Base-by-base conservation (phyloP, 345 rosid genomes). In the Melastoma malabathricum region DNA sequence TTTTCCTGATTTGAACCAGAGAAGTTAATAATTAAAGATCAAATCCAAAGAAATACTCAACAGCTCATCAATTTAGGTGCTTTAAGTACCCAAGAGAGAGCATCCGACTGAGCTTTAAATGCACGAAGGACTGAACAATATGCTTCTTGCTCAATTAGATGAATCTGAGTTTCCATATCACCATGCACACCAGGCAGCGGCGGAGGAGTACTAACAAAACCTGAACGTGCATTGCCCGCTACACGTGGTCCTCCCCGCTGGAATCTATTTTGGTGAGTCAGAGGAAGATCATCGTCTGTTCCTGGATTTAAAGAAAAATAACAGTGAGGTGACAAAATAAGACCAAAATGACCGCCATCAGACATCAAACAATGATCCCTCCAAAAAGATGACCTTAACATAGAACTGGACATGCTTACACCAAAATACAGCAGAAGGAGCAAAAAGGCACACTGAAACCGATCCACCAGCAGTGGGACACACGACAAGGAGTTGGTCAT, bases 281-380 rank as follows among this genome's bases (percentile, higher is more conserved):
- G 97, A 66, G 99, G 99, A 20, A 93, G 80, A 67, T 88, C 99
- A 66, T 93, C 99, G 70, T 93, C 99, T 12, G 99, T 93, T 63
- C 97, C 99, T 93, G 74, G 68, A 52, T 10, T 52, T 31, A 34
- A 34, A 5, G 41, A 34, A 34, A 7, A 34, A 34, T 1, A 34
- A 34, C 12, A 34, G 41, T 34, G 41, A 34, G 41, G 41, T 34
- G 41, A 9, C 10, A 8, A 34, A 6, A 34, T 12, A 34, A 9
- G 2, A 5, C 41, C 41, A 34, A 46, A 59, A 23, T 51, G 49
- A 39, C 2, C 20, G 15, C 22, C 22, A 15, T 27, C 4, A 9
- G 43, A 19, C 38, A 34, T 7, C 10, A 34, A 34, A 8, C 12
- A 8, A 34, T 9, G 15, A 44, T 44, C 14, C 17, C 55, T n/a